Base-by-base conservation (phyloP, 495 filamentous ascomycete genomes). In the Daldinia grandis region DNA sequence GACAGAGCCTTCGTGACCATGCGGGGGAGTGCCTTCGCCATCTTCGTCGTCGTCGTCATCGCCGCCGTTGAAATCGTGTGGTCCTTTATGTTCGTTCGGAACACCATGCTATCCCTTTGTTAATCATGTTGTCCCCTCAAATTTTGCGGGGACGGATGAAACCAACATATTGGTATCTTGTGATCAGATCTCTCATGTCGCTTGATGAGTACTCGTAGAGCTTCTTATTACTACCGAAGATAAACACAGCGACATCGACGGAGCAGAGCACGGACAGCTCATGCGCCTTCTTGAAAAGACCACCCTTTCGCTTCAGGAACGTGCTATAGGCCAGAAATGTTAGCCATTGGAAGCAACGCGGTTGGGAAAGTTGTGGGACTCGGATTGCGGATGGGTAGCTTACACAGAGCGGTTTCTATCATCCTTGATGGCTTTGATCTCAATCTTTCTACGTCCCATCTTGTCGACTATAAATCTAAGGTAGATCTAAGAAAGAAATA, bases 371-470 rank as follows among this genome's bases (percentile, higher is more conserved):
- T 31, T 24, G 50, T 42, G 58, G n/a, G 30, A 56, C 33, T 31
- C 49, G 53, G 58, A 58, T 53, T 40, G 42, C 50, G 24, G 24
- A 40, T 62, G 58, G 67, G 47, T 50, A 68, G 87, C 94, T 84
- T 92, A 98, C 95, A 97, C 95, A 71, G 95, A 98, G 77, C 95
- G 93, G 78, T 99, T 99, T 76, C 95, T 88, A 79, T 99, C 95
- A 89, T 99, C 95, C 84, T 97, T 97, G 86, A 99, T 99, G 61
- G 96, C 92, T 84, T 98, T 98, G 87, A 99, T 99, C 83, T 98
- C 95, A 79, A 99, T 99, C 90, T 90, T 90, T 84, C 87, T 86
- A 73, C 87, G 83, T 71, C 87, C 87, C 87, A 90, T 90, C 44
- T 75, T 81, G 83, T 60, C 61, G 47, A 44, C 15, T 61, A 44